A percentile compares a stretch with the other conserved stretches of the same genome.
Evolutionary conservation across 1,284 basidiomycete genomes (phyloP).

Genomic region (Tylopilus sp.): DNA sequence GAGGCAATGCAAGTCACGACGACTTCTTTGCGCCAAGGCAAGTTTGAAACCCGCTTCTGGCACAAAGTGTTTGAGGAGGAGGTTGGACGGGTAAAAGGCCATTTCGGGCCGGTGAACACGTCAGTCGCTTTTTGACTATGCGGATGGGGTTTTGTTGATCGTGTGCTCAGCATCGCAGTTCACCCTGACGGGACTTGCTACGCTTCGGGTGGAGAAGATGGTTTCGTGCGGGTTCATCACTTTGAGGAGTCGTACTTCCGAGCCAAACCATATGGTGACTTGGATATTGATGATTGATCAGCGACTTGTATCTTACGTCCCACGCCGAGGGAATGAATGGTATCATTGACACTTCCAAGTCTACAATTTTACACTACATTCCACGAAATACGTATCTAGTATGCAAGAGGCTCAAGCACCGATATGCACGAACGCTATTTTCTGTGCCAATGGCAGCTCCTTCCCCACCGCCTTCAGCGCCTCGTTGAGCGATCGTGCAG

Average conservation of each 20-base stretch:
- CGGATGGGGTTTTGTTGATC: constrained; percentile 3
- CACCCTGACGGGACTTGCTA: constrained; percentile 89
- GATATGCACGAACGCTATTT: constrained; percentile 29
- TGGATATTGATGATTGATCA: constrained; percentile 57
- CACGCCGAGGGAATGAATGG: constrained; percentile 7
- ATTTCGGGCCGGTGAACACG: constrained; percentile 98
- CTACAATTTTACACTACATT: not conserved
- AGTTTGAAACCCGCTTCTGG: constrained; percentile 99
- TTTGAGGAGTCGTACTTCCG: constrained; percentile 92
- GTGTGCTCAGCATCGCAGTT: constrained; percentile 69
- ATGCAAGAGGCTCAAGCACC: constrained; percentile 15
- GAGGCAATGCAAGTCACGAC: constrained; percentile 98
- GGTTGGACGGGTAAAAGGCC: constrained; percentile 93
- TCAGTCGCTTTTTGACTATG: constrained; percentile 39
- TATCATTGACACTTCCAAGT: constrained; percentile 1
- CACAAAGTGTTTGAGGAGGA: constrained; percentile 99
- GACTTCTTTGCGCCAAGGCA: constrained; percentile 89
- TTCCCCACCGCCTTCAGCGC: constrained; percentile 13
- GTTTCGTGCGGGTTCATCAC: constrained; percentile 89
- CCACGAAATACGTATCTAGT: not conserved
- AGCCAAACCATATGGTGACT: constrained; percentile 84
- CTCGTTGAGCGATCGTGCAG: constrained; percentile 19
- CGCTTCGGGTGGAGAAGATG: constrained; percentile 96
- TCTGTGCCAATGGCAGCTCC: constrained; percentile 20
- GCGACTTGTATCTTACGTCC: constrained; percentile 9